Evolutionary conservation across 78 protist genomes (phyloP).

Genomic region (Emiliania huxleyi): DNA sequence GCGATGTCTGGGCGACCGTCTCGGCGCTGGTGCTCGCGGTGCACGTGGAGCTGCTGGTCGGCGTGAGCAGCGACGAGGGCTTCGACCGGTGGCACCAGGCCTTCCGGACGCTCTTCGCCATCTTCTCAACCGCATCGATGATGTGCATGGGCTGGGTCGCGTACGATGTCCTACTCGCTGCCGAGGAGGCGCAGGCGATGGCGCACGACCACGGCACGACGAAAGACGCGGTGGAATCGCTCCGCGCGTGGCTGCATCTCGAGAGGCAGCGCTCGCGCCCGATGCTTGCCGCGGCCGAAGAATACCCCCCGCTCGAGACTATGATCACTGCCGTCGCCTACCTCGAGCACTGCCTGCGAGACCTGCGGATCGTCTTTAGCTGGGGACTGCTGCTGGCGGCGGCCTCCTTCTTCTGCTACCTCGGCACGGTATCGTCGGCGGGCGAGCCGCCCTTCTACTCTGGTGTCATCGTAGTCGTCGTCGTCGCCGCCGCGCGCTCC

Average conservation of each 20-base stretch:
- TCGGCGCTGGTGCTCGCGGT: background rate
- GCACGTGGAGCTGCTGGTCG: background rate
- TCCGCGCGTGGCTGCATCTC: background rate
- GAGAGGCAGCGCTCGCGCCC: background rate
- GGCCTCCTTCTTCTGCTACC: background rate
- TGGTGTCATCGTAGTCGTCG: background rate
- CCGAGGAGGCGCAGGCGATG: background rate
- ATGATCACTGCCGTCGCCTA: background rate
- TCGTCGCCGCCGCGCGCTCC: background rate
- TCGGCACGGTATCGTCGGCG: background rate
- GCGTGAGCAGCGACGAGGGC: background rate
- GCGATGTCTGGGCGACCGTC: background rate
- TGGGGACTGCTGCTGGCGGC: background rate
- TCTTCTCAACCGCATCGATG: background rate
- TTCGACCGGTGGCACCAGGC: background rate
- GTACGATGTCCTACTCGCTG: background rate
- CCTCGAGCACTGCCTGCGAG: background rate
- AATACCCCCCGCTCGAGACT: background rate
- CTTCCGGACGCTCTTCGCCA: background rate
- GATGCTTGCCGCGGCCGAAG: background rate
- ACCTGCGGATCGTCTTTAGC: background rate
- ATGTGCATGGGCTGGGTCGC: background rate
- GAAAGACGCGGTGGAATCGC: no score
- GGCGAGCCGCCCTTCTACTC: background rate
- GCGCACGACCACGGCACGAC: background rate